Base-by-base conservation (phyloP, 208 protist species). In the Wallacemonas sp. region DNA sequence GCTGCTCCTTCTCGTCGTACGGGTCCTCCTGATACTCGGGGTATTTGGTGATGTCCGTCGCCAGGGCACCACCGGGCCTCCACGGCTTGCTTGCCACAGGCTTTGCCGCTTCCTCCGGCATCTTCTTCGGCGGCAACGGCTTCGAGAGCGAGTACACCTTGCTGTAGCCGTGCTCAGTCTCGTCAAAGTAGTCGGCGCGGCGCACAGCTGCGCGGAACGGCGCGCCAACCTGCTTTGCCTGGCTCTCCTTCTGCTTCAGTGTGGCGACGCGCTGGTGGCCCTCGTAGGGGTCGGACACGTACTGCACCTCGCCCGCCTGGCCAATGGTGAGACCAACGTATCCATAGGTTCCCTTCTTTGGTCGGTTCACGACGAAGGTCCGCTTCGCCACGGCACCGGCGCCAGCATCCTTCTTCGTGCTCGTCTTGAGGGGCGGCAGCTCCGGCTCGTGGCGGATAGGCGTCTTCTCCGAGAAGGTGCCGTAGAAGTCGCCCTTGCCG, bases 21-120 rank as follows among this genome's bases (percentile, higher is more conserved):
- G 92, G 92, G 63, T 97, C 92, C 71, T 95, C 90, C 64, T 88
- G 80, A 58, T 97, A 97, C 73, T 93, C 85, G 3, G 88, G 89
- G 60, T 71, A 76, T 39, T 84, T 79, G 24, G 78, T 85, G 24
- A 92, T 78, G 6, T 91, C 82, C 48, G 77, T 86, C 42, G 76
- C 64, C 2, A 95, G 70, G 0, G 83, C 80, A 55, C 84, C 87
- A 22, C 78, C 90, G 9, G 90, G 87, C 41, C 82, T 60, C 90
- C 87, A 94, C 65, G 80, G 81, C 59, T 79, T 81, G 2, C 73
- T 64, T 1, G 66, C 66, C 13, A n/a, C 62, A 13, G 48, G 50
- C 42, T 70, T 53, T 27, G 44, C 30, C 0, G 53, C 58, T 50
- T 65, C 62, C 21, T 48, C 34, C 32, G 38, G 12, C 36, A 44